Evolutionary conservation across 2,329 filamentous ascomycete species (phyloP).

Genomic region (Fusarium circinatum): DNA sequence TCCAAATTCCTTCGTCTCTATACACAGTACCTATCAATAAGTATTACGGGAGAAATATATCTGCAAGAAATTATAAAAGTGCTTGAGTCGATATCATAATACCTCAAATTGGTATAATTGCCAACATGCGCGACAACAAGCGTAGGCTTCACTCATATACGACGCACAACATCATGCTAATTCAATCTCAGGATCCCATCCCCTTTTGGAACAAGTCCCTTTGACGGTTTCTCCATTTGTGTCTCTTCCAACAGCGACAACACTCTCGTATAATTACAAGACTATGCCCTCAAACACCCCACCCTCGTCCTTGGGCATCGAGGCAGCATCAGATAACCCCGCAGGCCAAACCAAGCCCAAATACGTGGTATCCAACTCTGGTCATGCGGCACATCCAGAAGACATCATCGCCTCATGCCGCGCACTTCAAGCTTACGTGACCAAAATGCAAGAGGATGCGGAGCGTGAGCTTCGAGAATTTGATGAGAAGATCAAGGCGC

Average conservation of each 20-base stretch:
- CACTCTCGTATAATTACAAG: slow-evolving; percentile 95
- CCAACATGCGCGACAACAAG: slow-evolving; percentile 49
- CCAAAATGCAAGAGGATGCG: slow-evolving; percentile 74
- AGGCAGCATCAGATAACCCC: slow-evolving; percentile 50
- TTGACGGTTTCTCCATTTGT: slow-evolving; percentile 95
- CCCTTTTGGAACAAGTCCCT: slow-evolving; percentile 89
- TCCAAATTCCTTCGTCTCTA: background rate
- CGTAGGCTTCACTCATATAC: slow-evolving; percentile 42
- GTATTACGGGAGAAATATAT: background rate
- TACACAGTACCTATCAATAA: background rate
- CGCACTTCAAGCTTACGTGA: slow-evolving; percentile 79
- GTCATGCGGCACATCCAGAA: slow-evolving; percentile 85
- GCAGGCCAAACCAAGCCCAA: slow-evolving; percentile 61
- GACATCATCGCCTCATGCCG: slow-evolving; percentile 86
- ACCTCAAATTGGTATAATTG: background rate
- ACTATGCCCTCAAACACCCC: slow-evolving; percentile 88
- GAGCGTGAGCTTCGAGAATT: slow-evolving; percentile 74
- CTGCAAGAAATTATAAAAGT: background rate
- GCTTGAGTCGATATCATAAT: background rate
- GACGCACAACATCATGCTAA: slow-evolving; percentile 17
- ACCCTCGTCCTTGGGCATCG: slow-evolving; percentile 49
- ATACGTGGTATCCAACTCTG: slow-evolving; percentile 82
- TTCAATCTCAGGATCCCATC: slow-evolving; percentile 74
- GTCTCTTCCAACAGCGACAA: slow-evolving; percentile 87
- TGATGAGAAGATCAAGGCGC: slow-evolving; percentile 71